These are phyloP conservation scores for Penicillium crystallinum DNA, from an alignment of 495 filamentous ascomycete genomes.

Conservation along the genomic window DNA sequence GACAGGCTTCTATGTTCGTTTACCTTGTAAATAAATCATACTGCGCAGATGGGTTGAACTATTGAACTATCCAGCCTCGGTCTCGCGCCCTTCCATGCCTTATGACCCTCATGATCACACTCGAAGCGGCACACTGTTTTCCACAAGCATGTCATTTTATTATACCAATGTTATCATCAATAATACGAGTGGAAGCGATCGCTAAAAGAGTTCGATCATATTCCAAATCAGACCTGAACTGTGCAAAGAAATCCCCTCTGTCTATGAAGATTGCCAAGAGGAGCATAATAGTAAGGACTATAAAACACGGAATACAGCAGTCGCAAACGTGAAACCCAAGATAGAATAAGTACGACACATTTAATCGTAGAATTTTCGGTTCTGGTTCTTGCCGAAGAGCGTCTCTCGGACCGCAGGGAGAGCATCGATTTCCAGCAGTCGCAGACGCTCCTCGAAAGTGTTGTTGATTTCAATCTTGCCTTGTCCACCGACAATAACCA, in stretches of 20 bases:
- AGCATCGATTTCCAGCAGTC: conserved; percentile 74
- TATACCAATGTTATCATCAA: conserved; percentile 22
- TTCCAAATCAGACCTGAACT: conserved; percentile 15
- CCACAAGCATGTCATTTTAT: conserved; percentile 10
- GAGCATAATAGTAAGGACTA: conserved; percentile 19
- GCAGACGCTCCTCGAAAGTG: conserved; percentile 88
- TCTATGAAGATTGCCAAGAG: conserved; percentile 16
- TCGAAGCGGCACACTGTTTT: conserved; percentile 10
- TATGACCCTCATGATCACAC: conserved; percentile 11
- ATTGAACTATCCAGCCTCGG: not conserved
- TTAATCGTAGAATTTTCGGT: conserved; percentile 91
- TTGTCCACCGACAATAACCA: conserved; percentile 69
- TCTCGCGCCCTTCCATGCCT: not conserved
- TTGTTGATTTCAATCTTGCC: conserved; percentile 99
- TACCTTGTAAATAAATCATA: not conserved
- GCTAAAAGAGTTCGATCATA: conserved; percentile 23
- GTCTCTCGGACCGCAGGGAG: conserved; percentile 78
- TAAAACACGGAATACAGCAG: conserved; percentile 21
- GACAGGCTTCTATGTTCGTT: not conserved
- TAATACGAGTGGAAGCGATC: conserved; percentile 31
- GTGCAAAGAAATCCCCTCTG: conserved; percentile 17
- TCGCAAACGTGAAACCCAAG: conserved; percentile 9
- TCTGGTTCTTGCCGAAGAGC: conserved; percentile 86
- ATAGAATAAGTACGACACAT: conserved; percentile 15
- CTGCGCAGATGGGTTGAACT: not conserved